phyloP scores from a whole-genome alignment of 257 asterid species.

The Euphrasia confusa region DNA sequence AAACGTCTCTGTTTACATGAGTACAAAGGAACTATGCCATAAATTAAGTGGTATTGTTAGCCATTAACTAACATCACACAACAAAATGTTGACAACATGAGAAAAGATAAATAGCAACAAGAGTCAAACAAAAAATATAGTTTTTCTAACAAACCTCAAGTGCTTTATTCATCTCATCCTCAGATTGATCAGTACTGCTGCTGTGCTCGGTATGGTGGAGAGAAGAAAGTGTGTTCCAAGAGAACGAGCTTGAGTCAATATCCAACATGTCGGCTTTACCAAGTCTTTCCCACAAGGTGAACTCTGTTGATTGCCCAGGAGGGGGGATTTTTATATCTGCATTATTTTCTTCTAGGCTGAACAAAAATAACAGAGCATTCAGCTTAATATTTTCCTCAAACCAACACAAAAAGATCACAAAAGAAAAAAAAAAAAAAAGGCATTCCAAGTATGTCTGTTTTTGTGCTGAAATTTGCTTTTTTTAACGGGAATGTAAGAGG shows the following conservation, averaged over 20 bases:
- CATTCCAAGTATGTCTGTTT: neutral
- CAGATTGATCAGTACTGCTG: constrained; percentile 83
- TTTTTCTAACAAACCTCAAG: constrained; percentile 60
- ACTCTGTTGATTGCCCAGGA: constrained; percentile 63
- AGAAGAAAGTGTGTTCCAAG: constrained; percentile 84
- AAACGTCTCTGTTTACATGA: neutral
- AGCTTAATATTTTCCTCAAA: constrained; percentile 12
- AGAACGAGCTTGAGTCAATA: constrained; percentile 74
- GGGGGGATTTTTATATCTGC: constrained; percentile 43
- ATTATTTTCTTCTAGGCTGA: constrained; percentile 63
- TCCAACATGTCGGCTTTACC: constrained; percentile 80
- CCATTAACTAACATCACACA: constrained; percentile 16
- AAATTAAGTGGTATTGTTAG: neutral
- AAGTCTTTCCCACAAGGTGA: constrained; percentile 88
- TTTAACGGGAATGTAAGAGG: too few species aligned
- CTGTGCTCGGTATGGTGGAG: constrained; percentile 92
- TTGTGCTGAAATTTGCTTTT: constrained; percentile 1
- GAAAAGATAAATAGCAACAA: constrained; percentile 15
- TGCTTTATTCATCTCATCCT: constrained; percentile 87
- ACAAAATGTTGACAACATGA: constrained; percentile 9
- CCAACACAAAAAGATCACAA: constrained; percentile 5
- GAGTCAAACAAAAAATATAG: constrained; percentile 13
- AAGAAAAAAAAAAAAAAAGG: constrained; percentile 1
- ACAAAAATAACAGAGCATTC: constrained; percentile 14
- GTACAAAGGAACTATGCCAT: constrained; percentile 3